These are phyloP conservation scores for Fomitopsis pinicola DNA, from an alignment of 1,284 basidiomycete species.

Conservation along the genomic window DNA sequence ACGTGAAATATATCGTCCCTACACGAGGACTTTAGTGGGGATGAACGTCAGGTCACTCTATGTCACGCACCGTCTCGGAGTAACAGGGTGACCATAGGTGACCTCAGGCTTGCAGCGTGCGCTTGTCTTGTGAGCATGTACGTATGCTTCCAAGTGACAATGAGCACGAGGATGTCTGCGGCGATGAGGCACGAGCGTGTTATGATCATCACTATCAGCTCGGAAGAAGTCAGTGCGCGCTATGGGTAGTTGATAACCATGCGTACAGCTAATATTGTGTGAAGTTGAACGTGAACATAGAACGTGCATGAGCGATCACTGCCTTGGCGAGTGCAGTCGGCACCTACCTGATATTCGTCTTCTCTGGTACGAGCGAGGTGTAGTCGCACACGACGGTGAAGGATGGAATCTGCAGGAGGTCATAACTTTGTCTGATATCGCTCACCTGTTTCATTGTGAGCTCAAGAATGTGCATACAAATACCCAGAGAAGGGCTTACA, in stretches of 20 bases:
- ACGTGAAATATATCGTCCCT: slow-evolving; percentile 11
- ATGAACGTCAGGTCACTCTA: background rate
- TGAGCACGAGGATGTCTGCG: slow-evolving; percentile 6
- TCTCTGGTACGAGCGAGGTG: background rate
- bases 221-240: background rate
- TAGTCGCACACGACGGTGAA: background rate
- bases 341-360: background rate
- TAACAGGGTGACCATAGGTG: slow-evolving; percentile 3
- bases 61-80: slow-evolving; percentile 8
- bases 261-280: background rate
- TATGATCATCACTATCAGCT: slow-evolving; percentile 2
- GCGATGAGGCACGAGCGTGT: slow-evolving; percentile 6
- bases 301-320: background rate
- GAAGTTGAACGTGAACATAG: background rate
- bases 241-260: too few relatives aligned
- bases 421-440: background rate
- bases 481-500: background rate
- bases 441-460: background rate
- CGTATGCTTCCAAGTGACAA: slow-evolving; percentile 10
- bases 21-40: background rate
- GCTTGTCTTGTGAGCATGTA: slow-evolving; percentile 5
- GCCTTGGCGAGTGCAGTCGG: background rate
- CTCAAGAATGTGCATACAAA: background rate
- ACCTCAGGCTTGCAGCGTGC: background rate
- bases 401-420: background rate